A percentile compares a stretch with the other conserved stretches of the same genome.
Conservation (phyloP, 2,329 filamentous ascomycete species). For the Xylariaceae sp. region DNA sequence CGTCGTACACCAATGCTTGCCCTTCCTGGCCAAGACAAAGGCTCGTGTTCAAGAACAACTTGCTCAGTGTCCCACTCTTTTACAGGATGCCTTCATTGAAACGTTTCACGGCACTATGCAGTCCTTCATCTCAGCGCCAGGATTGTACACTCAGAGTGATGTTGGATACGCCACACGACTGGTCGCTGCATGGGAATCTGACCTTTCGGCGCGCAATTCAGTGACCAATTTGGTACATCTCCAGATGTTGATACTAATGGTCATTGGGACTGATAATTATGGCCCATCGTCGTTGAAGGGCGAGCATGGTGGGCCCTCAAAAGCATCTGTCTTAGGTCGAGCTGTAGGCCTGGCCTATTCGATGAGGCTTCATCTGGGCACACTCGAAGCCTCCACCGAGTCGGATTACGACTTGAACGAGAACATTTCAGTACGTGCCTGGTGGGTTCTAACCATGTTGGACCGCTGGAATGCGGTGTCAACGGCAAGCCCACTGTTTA, state of each 20-base stretch:
- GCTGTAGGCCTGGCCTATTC: constrained; percentile 64
- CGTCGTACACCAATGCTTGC: constrained; percentile 63
- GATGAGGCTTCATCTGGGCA: constrained; percentile 54
- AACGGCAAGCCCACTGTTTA: constrained; percentile 57
- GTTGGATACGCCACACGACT: constrained; percentile 44
- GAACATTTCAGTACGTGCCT: constrained; percentile 56
- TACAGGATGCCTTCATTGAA: constrained; percentile 62
- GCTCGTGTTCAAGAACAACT: constrained; percentile 53
- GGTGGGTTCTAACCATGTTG: constrained; percentile 69
- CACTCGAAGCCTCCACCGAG: constrained; percentile 35
- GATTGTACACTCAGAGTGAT: constrained; percentile 38
- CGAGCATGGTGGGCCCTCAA: constrained; percentile 44
- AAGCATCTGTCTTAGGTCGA: constrained; percentile 56
- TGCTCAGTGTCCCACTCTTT: constrained; percentile 48
- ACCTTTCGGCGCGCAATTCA: constrained; percentile 34
- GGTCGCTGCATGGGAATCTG: constrained; percentile 50
- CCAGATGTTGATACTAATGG: constrained; percentile 63
- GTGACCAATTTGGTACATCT: constrained; percentile 55
- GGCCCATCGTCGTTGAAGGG: constrained; percentile 39
- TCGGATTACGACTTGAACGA: constrained; percentile 49
- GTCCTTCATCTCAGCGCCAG: constrained; percentile 41
- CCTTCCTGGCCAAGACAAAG: constrained; percentile 58
- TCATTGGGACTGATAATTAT: constrained; percentile 60
- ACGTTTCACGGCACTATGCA: constrained; percentile 58
- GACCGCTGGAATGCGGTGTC: constrained; percentile 72